Evolutionary conservation across 2,329 filamentous ascomycete species (phyloP).

Genomic region (Apiospora aurea): DNA sequence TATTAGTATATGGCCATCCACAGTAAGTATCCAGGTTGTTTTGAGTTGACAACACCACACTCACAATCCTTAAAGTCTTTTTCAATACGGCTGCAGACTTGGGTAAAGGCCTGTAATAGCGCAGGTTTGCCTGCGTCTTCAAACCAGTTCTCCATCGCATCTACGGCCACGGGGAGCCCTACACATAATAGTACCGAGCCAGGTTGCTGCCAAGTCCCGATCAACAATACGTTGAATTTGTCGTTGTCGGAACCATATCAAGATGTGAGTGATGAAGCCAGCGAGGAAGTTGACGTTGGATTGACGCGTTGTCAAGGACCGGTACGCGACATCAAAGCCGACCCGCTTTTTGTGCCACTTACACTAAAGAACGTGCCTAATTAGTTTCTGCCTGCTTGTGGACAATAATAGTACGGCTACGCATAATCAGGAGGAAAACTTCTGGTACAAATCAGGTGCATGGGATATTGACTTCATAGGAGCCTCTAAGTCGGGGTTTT

Average conservation of each 20-base stretch:
- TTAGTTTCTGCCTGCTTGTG: background rate
- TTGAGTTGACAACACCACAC: background rate
- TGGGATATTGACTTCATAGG: too few species aligned
- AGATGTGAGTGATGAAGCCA: background rate
- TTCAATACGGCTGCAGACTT: constrained; percentile 37
- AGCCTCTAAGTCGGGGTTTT: too few species aligned
- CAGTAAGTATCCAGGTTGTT: background rate
- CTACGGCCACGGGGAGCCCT: background rate
- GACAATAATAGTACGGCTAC: background rate
- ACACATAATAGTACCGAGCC: background rate
- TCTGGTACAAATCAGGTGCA: too few species aligned
- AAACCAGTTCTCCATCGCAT: constrained; percentile 42
- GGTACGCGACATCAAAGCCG: background rate
- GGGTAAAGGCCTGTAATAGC: constrained; percentile 38
- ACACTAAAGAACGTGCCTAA: background rate
- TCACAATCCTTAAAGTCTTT: constrained; percentile 29
- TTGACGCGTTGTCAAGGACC: constrained; percentile 9
- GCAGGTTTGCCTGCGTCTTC: constrained; percentile 36
- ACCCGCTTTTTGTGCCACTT: background rate
- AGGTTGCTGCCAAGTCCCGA: background rate
- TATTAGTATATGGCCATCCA: constrained; percentile 1
- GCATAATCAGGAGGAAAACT: too few species aligned
- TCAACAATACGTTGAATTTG: background rate
- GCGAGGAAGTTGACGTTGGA: constrained; percentile 3
- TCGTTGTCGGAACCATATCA: background rate